These are phyloP conservation scores for Diaporthe australafricana DNA, from an alignment of 2,329 filamentous ascomycete species.

Conservation along the genomic window DNA sequence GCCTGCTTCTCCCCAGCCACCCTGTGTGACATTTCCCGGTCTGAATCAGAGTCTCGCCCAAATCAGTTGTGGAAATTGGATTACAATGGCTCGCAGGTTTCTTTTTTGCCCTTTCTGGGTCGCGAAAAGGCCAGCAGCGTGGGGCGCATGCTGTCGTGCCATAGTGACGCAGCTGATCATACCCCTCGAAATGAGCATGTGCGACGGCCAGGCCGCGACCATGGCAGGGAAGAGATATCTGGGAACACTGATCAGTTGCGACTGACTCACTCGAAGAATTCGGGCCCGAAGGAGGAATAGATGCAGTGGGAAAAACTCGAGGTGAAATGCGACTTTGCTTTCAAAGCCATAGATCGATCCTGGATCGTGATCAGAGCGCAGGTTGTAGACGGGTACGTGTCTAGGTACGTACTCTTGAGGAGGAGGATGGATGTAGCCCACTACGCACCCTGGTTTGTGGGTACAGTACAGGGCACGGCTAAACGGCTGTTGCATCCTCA, in stretches of 20 bases:
- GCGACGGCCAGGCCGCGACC: slow-evolving; percentile 2
- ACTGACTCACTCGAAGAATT: neutral
- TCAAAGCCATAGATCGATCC: no score
- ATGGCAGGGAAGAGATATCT: neutral
- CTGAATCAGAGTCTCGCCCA: neutral
- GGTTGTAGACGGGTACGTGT: neutral
- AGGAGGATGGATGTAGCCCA: neutral
- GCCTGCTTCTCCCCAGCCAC: neutral
- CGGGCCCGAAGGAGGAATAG: neutral
- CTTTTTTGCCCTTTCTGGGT: slow-evolving; percentile 18
- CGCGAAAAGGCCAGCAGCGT: neutral
- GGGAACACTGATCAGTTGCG: neutral
- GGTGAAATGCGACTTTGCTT: no score
- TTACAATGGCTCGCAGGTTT: neutral
- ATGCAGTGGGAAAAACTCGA: no score
- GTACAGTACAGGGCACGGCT: neutral
- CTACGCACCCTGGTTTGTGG: neutral
- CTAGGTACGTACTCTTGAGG: neutral
- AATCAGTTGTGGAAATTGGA: slow-evolving; percentile 11
- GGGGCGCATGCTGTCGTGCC: slow-evolving; percentile 5
- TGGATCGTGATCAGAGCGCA: neutral
- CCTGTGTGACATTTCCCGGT: neutral
- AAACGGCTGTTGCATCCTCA: neutral
- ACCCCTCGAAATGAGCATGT: neutral
- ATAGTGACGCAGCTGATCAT: slow-evolving; percentile 1